Base-by-base conservation (phyloP, 164 flowering plant species). In the Amborella trichopoda region DNA sequence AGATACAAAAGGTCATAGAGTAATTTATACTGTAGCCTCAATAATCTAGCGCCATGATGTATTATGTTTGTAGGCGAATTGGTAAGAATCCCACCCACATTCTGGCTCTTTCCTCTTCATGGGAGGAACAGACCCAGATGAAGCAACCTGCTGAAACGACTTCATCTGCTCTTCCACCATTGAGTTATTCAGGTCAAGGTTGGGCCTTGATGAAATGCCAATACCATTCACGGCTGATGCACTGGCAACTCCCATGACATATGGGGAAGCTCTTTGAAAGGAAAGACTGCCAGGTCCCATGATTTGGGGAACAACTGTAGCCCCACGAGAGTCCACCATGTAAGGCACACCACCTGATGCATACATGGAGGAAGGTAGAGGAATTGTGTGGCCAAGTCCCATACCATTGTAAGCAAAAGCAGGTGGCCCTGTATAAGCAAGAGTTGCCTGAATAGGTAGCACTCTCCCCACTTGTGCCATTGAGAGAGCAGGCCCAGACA, bases 161-260 rank as follows among this genome's bases (percentile, higher is more conserved):
- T 38, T 62, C 47, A 50, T 42, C 24, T 54, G 67, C 8, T 51
- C 65, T 21, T 67, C 65, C 40, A 55, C 11, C 8, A 28, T 20
- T 24, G 49, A 28, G 38, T 50, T 57, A 39, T 58, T 56, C 21
- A 27, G 50, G 40, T 62, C 38, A 44, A 62, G 30, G 36, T n/a
- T 40, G 3, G 58, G 62, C 42, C 62, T 58, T 18, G 50, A 38
- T 30, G 34, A 3, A 25, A 49, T 48, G 5, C 55, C 22, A 21
- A 43, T 5, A 14, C 45, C 47, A 26, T 52, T 19, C 11, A 16
- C 6, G 21, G 20, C 20, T 2, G 21, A 6, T 6, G 12, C 14
- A 11, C 20, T 11, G 1, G 16, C 16, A 2, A 16, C 41, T 10
- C 41, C 41, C 41, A 38, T 38, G 41, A 38, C 2, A 22, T 4